These are phyloP conservation scores for Blastocystis sp. DNA, from an alignment of 352 stramenopile genomes.

Conservation along the genomic window DNA sequence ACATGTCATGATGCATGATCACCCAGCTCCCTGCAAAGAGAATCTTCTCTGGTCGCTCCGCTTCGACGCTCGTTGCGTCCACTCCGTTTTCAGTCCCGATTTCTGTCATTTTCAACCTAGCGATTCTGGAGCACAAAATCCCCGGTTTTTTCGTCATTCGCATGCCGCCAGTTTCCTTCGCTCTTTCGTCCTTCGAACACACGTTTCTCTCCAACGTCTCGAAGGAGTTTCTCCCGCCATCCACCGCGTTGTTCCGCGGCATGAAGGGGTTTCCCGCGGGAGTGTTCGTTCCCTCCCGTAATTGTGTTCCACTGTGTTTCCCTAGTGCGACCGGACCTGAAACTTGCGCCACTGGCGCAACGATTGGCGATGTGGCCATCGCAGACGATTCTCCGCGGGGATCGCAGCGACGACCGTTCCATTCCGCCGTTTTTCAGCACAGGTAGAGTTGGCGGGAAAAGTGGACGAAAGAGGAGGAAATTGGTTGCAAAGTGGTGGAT, in stretches of 20 bases:
- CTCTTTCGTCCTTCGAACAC: constrained; percentile 44
- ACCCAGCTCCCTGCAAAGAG: neutral
- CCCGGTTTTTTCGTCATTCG: neutral
- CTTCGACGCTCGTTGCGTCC: constrained; percentile 26
- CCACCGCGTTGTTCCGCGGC: constrained; percentile 12
- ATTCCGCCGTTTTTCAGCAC: constrained; percentile 1
- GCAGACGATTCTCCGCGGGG: neutral
- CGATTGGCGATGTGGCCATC: constrained; percentile 48
- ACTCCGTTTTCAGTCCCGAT: constrained; percentile 4
- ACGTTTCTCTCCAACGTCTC: neutral
- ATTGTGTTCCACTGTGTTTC: too few species aligned
- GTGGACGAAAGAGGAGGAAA: constrained; percentile 61
- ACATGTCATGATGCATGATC: neutral
- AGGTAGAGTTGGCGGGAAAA: neutral
- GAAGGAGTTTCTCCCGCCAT: constrained; percentile 35
- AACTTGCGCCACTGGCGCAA: neutral
- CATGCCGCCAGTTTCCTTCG: neutral
- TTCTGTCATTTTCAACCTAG: neutral
- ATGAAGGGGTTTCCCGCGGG: constrained; percentile 16
- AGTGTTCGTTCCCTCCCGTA: constrained; percentile 15
- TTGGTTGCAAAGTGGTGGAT: constrained; percentile 82
- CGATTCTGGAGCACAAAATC: constrained; percentile 19
- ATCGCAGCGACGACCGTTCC: constrained; percentile 1
- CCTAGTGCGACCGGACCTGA: neutral
- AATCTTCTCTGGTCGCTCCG: constrained; percentile 40